These are phyloP conservation scores for Fraxinus sp. DNA, from an alignment of 305 asterid genomes.

Conservation along the genomic window DNA sequence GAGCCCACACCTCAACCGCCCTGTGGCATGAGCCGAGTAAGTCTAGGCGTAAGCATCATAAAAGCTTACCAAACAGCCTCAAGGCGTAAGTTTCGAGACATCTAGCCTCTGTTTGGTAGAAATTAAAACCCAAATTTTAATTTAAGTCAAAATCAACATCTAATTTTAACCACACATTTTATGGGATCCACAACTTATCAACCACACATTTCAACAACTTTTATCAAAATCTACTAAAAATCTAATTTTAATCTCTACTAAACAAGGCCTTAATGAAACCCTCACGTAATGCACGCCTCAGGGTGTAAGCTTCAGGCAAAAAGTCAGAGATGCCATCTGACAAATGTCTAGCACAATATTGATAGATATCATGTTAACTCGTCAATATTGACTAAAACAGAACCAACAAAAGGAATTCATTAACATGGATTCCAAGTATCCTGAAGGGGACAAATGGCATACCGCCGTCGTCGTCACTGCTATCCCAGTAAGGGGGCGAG, in stretches of 20 bases:
- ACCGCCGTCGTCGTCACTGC: slow-evolving; percentile 55
- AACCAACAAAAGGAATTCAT: background rate
- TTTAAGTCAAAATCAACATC: too few relatives aligned
- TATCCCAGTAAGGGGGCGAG: slow-evolving; percentile 73
- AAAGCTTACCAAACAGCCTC: background rate
- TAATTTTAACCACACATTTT: too few relatives aligned
- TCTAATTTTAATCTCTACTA: too few relatives aligned
- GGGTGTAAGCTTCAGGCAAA: background rate
- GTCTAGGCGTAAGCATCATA: background rate
- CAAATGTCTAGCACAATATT: background rate
- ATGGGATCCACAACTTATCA: too few relatives aligned
- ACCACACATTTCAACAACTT: too few relatives aligned
- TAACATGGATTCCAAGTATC: background rate
- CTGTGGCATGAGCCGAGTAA: background rate
- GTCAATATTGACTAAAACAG: background rate
- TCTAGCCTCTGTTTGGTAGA: background rate
- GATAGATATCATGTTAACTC: background rate
- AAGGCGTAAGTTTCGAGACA: background rate
- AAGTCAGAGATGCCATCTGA: background rate
- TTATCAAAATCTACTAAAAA: too few relatives aligned
- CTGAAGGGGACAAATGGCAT: slow-evolving; percentile 16
- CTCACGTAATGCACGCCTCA: background rate
- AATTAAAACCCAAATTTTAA: too few relatives aligned
- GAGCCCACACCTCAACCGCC: background rate
- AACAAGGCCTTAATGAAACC: background rate